phyloP scores from a whole-genome alignment of 495 filamentous ascomycete species.

The Lophiostoma macrostomum region DNA sequence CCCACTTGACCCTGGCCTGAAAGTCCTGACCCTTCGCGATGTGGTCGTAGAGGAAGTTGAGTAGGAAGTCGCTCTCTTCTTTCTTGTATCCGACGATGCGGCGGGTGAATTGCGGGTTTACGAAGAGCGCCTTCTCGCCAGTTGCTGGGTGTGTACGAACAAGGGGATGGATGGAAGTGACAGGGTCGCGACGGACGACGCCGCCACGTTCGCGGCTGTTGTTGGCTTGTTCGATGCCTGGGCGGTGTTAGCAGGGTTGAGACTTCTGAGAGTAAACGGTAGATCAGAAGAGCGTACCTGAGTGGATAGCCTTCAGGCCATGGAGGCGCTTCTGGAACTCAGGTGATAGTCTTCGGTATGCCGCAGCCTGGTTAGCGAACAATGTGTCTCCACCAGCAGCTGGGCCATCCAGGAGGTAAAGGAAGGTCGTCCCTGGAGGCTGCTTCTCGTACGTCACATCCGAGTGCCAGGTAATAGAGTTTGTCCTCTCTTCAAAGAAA shows the following conservation, averaged over 20 bases:
- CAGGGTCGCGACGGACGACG: constrained; percentile 67
- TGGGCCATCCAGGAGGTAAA: constrained; percentile 77
- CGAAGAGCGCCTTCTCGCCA: constrained; percentile 80
- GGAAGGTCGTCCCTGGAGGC: constrained; percentile 80
- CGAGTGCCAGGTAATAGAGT: constrained; percentile 74
- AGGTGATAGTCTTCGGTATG: constrained; percentile 73
- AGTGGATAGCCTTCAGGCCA: constrained; percentile 73
- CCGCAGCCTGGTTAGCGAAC: constrained; percentile 69
- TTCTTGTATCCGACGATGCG: constrained; percentile 71
- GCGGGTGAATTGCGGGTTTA: constrained; percentile 80
- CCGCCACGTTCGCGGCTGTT: constrained; percentile 54
- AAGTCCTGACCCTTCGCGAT: constrained; percentile 79
- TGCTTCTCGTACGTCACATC: constrained; percentile 82
- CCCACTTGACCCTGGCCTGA: constrained; percentile 84
- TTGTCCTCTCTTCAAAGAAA: constrained; percentile 63
- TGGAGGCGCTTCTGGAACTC: constrained; percentile 69
- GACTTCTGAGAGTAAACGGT: too few species aligned
- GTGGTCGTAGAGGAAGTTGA: constrained; percentile 89
- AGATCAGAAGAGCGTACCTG: too few species aligned
- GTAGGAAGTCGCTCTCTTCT: constrained; percentile 71
- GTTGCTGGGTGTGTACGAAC: constrained; percentile 76
- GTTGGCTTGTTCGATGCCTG: constrained; percentile 53
- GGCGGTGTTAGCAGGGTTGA: constrained; percentile 1
- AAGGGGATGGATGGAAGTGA: constrained; percentile 68
- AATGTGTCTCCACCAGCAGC: constrained; percentile 74